phyloP scores from a whole-genome alignment of 2,329 filamentous ascomycete genomes.

The Fusarium agapanthi region DNA sequence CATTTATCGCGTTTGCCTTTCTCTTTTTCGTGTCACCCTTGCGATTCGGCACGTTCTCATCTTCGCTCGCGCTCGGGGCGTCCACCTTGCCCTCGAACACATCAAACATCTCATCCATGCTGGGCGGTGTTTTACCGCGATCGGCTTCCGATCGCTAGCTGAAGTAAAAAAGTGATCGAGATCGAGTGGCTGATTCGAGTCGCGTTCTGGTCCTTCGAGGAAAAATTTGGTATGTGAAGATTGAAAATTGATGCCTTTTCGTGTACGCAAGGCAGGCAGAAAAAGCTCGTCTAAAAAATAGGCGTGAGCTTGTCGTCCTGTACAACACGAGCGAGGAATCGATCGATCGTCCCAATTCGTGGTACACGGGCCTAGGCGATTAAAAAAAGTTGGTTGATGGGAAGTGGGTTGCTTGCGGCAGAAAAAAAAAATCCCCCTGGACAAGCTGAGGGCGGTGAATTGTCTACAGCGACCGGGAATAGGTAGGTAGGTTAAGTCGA shows the following conservation, averaged over 20 bases:
- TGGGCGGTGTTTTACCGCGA: conserved; percentile 30
- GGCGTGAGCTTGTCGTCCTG: conserved; percentile 13
- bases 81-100: conserved; percentile 75
- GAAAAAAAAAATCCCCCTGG: conserved; percentile 42
- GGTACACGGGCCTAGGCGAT: conserved; percentile 30
- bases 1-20: conserved; percentile 74
- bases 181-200: conserved; percentile 16
- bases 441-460: conserved; percentile 35
- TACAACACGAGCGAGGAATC: conserved; percentile 25
- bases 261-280: neutral
- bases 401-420: conserved; percentile 41
- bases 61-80: conserved; percentile 53
- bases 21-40: conserved; percentile 79
- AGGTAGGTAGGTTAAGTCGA: neutral
- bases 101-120: conserved; percentile 83
- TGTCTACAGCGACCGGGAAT: neutral
- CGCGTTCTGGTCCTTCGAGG: neutral
- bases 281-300: neutral
- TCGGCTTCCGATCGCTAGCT: conserved; percentile 18
- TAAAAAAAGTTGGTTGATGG: conserved; percentile 38
- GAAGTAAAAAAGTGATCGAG: conserved; percentile 19
- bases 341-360: conserved; percentile 36
- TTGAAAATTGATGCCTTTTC: neutral
- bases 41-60: conserved; percentile 55
- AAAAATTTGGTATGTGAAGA: neutral